Evolutionary conservation across 2,329 filamentous ascomycete genomes (phyloP), one percentile per base, ranked within the genome.

Genomic region (Alternaria sp.): DNA sequence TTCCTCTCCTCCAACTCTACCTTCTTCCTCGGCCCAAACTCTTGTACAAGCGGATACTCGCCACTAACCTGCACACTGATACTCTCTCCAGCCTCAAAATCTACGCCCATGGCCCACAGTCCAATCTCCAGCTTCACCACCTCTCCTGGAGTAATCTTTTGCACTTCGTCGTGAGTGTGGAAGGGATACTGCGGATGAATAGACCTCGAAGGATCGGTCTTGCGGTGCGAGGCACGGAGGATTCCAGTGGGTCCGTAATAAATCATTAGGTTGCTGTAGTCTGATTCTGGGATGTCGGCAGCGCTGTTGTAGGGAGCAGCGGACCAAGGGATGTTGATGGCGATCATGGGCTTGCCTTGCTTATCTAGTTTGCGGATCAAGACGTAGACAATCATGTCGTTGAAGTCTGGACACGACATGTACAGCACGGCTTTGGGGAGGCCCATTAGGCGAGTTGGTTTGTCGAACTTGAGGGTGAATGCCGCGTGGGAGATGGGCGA

Each of bases 361-460:
- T 67, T 71, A 28, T 62, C 57, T 7, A 57, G 50, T 45, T 71
- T 71, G 48, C 67, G 60, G 38, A 71, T 54, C 10, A 67, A 40
- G 8, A 71, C 59, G 40, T 58, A 56, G 4, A 69, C 65, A 25
- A 64, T 78, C 60, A 85, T 78, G 59, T 85, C 84, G 51, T 85
- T 76, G 14, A 72, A 68, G 12, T 78, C 75, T 2, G 73, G 67
- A 57, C 77, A 81, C 0, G 80, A 82, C 73, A 85, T 80, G 70
- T 82, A 83, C 0, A 86, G 68, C 0, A 81, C 68, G 0, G 82
- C 81, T 65, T 85, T 85, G 8, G 83, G 78, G 0, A 83, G 69
- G 2, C 83, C 84, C n/a, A 83, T 78, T 1, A 85, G 65, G 4
- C 78, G 71, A 0, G 80, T 78, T 1, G 70, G 66, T 41, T 80